Conservation (phyloP, 495 filamentous ascomycete species). For the Penicillium pulvis region DNA sequence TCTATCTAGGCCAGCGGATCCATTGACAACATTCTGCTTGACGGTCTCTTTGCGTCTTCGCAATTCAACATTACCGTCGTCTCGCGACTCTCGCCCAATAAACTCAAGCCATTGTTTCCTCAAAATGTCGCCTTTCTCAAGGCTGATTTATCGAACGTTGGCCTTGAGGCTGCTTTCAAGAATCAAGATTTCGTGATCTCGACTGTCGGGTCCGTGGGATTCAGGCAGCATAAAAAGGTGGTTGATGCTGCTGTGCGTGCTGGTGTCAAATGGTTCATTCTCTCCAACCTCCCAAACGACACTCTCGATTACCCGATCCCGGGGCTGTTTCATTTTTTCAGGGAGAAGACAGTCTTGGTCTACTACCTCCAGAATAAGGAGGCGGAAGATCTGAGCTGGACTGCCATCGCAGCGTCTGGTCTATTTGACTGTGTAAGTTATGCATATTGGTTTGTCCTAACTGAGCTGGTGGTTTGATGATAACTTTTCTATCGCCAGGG, state of each 20-base stretch:
- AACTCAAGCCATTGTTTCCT: constrained; percentile 21
- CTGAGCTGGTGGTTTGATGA: not conserved
- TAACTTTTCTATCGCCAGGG: constrained; percentile 18
- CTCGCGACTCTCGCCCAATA: not conserved
- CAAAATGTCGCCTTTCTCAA: constrained; percentile 46
- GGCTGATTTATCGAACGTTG: constrained; percentile 63
- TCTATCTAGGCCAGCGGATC: constrained; percentile 11
- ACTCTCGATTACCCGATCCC: constrained; percentile 34
- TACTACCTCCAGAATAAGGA: constrained; percentile 50
- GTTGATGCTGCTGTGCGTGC: constrained; percentile 62
- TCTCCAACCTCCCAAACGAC: constrained; percentile 29
- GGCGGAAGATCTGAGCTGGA: constrained; percentile 47
- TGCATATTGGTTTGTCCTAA: not conserved
- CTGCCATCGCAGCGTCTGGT: constrained; percentile 46
- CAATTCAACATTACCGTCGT: constrained; percentile 10
- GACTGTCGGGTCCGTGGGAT: constrained; percentile 33
- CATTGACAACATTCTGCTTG: constrained; percentile 13
- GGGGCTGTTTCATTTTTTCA: constrained; percentile 45
- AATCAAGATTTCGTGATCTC: constrained; percentile 53
- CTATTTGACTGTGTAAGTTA: constrained; percentile 54
- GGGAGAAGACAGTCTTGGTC: constrained; percentile 43
- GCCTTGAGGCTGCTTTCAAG: constrained; percentile 41
- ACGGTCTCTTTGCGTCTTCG: constrained; percentile 3
- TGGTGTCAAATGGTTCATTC: constrained; percentile 46
- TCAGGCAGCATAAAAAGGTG: constrained; percentile 46